These are phyloP conservation scores for Nakazawaea ernobii DNA, from an alignment of 805 yeast genomes.

Conservation along the genomic window DNA sequence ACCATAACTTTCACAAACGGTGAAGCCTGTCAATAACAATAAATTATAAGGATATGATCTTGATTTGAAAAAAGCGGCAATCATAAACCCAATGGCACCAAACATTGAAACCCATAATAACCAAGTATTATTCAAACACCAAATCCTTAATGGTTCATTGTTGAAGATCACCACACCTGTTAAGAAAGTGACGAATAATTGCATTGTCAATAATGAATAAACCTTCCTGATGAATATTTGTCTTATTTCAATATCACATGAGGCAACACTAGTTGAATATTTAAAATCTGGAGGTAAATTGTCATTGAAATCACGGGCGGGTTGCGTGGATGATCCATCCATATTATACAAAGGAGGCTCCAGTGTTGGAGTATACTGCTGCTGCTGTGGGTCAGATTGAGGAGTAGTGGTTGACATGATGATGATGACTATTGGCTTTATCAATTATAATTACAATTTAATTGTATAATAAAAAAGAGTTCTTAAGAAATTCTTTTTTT, in stretches of 20 bases:
- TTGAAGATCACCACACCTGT: constrained; percentile 47
- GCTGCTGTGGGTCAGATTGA: background rate
- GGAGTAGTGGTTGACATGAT: background rate
- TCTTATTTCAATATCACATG: constrained; percentile 71
- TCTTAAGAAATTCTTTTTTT: too few relatives aligned
- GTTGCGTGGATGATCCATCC: constrained; percentile 6
- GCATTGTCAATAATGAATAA: constrained; percentile 62
- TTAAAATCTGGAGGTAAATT: constrained; percentile 73
- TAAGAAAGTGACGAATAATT: constrained; percentile 55
- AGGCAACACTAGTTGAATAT: constrained; percentile 68
- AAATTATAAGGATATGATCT: constrained; percentile 66
- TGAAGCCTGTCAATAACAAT: constrained; percentile 56
- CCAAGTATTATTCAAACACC: constrained; percentile 58
- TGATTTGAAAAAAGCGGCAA: constrained; percentile 59
- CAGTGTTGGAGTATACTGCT: constrained; percentile 6
- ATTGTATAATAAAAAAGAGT: background rate
- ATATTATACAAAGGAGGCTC: constrained; percentile 10
- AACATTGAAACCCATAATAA: constrained; percentile 47
- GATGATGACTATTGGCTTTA: background rate
- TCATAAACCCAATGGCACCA: constrained; percentile 58
- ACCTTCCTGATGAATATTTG: constrained; percentile 76
- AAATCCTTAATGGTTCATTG: constrained; percentile 38
- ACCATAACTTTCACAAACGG: constrained; percentile 67
- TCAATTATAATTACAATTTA: background rate
- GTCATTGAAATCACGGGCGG: constrained; percentile 8